Base-by-base conservation (phyloP, 2,329 filamentous ascomycete genomes). In the Didymella keratinophila region DNA sequence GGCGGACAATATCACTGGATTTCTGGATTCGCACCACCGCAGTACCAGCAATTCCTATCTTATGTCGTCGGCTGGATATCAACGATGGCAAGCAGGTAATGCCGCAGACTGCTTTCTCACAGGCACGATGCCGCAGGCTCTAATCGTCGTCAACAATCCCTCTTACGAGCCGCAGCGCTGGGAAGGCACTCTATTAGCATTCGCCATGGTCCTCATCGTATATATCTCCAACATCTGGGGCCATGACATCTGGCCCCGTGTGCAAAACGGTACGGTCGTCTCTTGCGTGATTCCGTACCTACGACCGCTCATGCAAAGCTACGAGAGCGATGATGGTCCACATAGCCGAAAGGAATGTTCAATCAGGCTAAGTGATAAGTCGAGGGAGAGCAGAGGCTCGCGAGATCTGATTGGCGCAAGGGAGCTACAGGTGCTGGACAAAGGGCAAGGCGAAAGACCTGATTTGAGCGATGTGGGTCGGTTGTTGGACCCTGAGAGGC, bases 111-210 rank as follows among this genome's bases (percentile, higher is more conserved):
- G 75, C 0, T 82, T 79, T 60, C 68, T 81, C 1, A 74, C 75
- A 0, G 78, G 77, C 2, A 78, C 76, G 0, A 67, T 81, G 23
- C 78, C 82, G 25, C 78, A 69, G 78, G 69, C 63, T 1, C 58
- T 72, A 3, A 56, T 67, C 2, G 57, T 67, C 3, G 65, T 83
- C 37, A 80, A 78, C 51, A 73, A 78, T 23, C 73, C 75, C 0
- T 63, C 68, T 3, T 83, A 82, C 52, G 62, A 63, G 0, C 70
- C 72, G 0, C 62, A 77, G 11, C 68, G 68, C 32, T 83, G 80
- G 80, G 80, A 85, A 16, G 49, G 73, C 2, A 84, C 82, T 0
- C 68, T 85, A 1, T 67, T 84, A 1, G 77, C 79, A 49, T 81
- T 78, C 61, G 80, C 78, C 3, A 68, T 72, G 25, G 67, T 62